Evolutionary conservation across 2,329 filamentous ascomycete genomes (phyloP).

Genomic region (Exophiala phaeomuriformis): DNA sequence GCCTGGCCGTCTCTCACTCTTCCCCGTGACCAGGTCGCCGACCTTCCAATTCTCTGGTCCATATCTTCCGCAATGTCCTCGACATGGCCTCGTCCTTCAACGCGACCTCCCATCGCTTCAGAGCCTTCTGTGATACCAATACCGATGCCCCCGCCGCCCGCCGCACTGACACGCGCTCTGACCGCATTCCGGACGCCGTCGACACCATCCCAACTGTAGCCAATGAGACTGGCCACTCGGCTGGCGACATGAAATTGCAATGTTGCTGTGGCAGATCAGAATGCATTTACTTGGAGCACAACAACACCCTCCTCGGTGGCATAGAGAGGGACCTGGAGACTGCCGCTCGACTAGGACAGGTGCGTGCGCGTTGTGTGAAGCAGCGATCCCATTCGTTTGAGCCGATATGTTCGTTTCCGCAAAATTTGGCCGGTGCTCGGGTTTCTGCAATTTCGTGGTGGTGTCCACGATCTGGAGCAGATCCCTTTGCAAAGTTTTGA

Average conservation of each 20-base stretch:
- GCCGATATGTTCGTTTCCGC: background rate
- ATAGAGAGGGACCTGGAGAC: constrained; percentile 82
- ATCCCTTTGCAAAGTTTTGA: background rate
- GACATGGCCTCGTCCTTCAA: constrained; percentile 18
- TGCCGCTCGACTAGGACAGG: constrained; percentile 84
- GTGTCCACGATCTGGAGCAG: background rate
- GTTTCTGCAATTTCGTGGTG: constrained; percentile 6
- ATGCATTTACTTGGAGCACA: constrained; percentile 75
- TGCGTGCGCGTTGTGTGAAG: constrained; percentile 47
- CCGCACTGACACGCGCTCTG: constrained; percentile 21
- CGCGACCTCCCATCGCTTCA: constrained; percentile 19
- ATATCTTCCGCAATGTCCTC: constrained; percentile 23
- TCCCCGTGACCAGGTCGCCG: background rate
- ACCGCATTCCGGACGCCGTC: constrained; percentile 21
- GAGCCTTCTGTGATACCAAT: constrained; percentile 22
- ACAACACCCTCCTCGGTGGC: constrained; percentile 66
- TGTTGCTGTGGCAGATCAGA: constrained; percentile 83
- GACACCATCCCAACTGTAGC: constrained; percentile 18
- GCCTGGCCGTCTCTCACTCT: background rate
- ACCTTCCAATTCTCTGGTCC: background rate
- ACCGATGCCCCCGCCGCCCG: constrained; percentile 17
- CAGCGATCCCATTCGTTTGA: background rate
- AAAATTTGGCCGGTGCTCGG: background rate
- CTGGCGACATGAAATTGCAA: constrained; percentile 19
- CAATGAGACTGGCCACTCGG: constrained; percentile 13